Evolutionary conservation across 768 basidiomycete genomes (phyloP), one percentile per base, ranked within the genome.

Genomic region (Plicaturopsis crispa): DNA sequence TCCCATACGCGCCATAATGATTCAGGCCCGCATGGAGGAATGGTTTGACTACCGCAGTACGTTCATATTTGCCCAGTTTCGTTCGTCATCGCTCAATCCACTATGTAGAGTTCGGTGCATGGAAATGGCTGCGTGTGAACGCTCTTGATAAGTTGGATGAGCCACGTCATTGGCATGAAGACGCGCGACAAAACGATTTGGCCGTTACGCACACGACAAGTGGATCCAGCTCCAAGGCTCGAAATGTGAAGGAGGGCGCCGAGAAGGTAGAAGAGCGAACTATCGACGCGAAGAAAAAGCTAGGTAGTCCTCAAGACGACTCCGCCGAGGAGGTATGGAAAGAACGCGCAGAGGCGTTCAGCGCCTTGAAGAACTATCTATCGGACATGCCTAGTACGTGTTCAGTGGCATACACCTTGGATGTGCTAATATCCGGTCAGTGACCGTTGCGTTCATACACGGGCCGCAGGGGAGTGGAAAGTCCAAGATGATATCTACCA

Each of bases 381-480:
- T 64, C 67, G 4, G 92, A 96, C 48, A 62, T 74, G 32, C 92
- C 92, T 4, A 67, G 85, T 81, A 54, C 13, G 78, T 56, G 13
- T 22, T 21, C 13, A 14, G 42, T 11, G n/a, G n/a, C n/a, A n/a
- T n/a, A n/a, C 16, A 33, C 31, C 14, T 14, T 14, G 14, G 10
- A 28, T 14, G 26, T 28, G 26, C 26, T 14, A 23, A 12, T 8
- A 12, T 24, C 18, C 31, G 35, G 8, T 30, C 13, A 24, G 7
- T 24, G n/a, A 84, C 84, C 2, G 63, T 89, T 22, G 72, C 80
- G 10, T 87, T 91, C 50, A 56, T 91, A 6, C 80, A 88, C 44
- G 87, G 87, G 4, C 87, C 87, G 4, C 82, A 85, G 54, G 87
- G 87, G 14, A 86, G 84, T 47, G 87, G 88, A 3, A 90, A 90